Conservation (phyloP, 805 yeast species). For the Sungouiozyma intestinalis region DNA sequence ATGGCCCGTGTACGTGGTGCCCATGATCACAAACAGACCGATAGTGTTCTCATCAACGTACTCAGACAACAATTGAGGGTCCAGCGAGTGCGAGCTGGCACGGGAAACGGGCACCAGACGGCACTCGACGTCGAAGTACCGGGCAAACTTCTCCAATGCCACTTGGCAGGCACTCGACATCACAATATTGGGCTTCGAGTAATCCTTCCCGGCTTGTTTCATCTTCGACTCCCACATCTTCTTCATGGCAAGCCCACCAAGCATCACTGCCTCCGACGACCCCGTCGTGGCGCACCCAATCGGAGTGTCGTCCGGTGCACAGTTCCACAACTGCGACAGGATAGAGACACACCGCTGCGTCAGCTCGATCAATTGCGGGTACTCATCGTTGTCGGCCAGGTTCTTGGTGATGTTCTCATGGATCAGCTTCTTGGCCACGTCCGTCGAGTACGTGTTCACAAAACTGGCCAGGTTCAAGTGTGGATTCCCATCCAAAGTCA, state of each 20-base stretch:
- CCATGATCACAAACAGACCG: conserved; percentile 80
- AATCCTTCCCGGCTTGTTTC: conserved; percentile 47
- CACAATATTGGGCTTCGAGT: conserved; percentile 65
- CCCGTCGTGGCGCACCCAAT: conserved; percentile 92
- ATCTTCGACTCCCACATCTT: conserved; percentile 73
- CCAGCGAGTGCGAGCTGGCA: conserved; percentile 54
- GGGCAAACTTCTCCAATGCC: conserved; percentile 86
- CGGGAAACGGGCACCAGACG: conserved; percentile 59
- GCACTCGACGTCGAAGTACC: conserved; percentile 86
- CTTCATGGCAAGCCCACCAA: conserved; percentile 89
- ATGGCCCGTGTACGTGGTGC: conserved; percentile 90
- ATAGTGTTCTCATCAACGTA: conserved; percentile 83
- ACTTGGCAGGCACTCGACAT: conserved; percentile 94
- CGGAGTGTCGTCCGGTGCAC: conserved; percentile 38
- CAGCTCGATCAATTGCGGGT: conserved; percentile 71
- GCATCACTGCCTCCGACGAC: conserved; percentile 86
- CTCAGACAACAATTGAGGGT: conserved; percentile 46
- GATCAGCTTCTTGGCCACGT: conserved; percentile 43
- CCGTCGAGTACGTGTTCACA: conserved; percentile 64
- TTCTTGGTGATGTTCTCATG: conserved; percentile 72
- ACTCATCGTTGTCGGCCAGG: conserved; percentile 88
- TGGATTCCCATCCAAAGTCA: conserved; percentile 77
- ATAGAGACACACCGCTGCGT: conserved; percentile 79
- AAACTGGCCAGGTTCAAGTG: conserved; percentile 79
- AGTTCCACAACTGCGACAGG: conserved; percentile 72